These are phyloP conservation scores for Microbotryum lychnidis-dioicae DNA, from an alignment of 1,284 basidiomycete genomes.

Conservation along the genomic window DNA sequence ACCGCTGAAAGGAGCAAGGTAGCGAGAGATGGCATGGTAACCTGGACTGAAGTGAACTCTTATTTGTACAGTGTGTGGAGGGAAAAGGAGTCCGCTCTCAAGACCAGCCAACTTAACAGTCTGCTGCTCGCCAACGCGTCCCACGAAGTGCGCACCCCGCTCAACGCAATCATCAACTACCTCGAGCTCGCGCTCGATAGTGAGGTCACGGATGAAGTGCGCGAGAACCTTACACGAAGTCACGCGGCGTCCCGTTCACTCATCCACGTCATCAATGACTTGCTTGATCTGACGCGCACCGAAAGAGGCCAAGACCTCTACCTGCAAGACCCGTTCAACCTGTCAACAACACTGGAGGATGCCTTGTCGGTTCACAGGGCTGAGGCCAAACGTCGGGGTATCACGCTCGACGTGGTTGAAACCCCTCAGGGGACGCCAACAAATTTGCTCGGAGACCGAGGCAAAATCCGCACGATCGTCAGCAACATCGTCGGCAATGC, in stretches of 20 bases:
- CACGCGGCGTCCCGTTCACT: constrained; percentile 62
- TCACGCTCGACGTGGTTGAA: constrained; percentile 54
- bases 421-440: constrained; percentile 31
- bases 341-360: constrained; percentile 59
- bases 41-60: too few species aligned
- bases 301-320: constrained; percentile 72
- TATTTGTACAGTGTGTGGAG: constrained; percentile 62
- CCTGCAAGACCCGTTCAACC: constrained; percentile 73
- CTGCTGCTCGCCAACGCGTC: constrained; percentile 71
- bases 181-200: constrained; percentile 78
- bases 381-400: constrained; percentile 60
- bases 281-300: constrained; percentile 72
- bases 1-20: too few species aligned
- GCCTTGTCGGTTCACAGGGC: constrained; percentile 53
- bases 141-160: constrained; percentile 55
- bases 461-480: constrained; percentile 69
- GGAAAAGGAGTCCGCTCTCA: constrained; percentile 69
- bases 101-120: constrained; percentile 68
- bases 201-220: constrained; percentile 64
- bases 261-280: constrained; percentile 72
- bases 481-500: constrained; percentile 78
- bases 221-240: constrained; percentile 67
- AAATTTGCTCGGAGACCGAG: constrained; percentile 38
- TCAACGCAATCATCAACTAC: constrained; percentile 73
- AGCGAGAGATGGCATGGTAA: too few species aligned